Evolutionary conservation across 352 stramenopile genomes (phyloP).

Genomic region (Pilasporangium apinafurcum): DNA sequence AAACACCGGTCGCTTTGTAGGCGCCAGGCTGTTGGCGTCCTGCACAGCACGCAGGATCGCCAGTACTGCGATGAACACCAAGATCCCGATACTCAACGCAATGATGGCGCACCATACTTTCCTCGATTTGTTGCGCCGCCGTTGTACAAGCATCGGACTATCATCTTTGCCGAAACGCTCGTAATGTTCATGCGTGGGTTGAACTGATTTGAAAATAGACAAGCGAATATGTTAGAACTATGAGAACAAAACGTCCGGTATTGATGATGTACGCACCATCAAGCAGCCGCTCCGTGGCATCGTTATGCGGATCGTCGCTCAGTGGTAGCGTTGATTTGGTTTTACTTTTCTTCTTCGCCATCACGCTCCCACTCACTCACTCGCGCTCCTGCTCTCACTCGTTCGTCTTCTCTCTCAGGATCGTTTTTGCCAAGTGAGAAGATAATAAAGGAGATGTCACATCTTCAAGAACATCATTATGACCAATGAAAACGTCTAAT

Average conservation of each 20-base stretch:
- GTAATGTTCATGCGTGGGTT: slow-evolving; percentile 2
- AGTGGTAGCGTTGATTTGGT: slow-evolving; percentile 25
- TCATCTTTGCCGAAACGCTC: slow-evolving; percentile 24
- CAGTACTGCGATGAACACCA: slow-evolving; percentile 76
- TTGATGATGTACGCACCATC: slow-evolving; percentile 14
- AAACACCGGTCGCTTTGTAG: slow-evolving; percentile 65
- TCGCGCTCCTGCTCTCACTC: slow-evolving; percentile 25
- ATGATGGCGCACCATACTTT: slow-evolving; percentile 84
- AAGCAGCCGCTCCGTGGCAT: slow-evolving; percentile 41
- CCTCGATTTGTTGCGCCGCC: slow-evolving; percentile 56
- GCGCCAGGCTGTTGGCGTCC: slow-evolving; percentile 64
- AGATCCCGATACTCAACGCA: slow-evolving; percentile 60
- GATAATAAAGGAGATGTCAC: background rate
- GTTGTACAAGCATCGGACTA: slow-evolving; percentile 30
- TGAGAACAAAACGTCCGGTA: background rate
- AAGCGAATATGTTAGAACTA: background rate
- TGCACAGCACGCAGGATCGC: slow-evolving; percentile 79
- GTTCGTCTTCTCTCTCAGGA: slow-evolving; percentile 10
- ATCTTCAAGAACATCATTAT: slow-evolving; percentile 19
- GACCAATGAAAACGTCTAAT: slow-evolving; percentile 11
- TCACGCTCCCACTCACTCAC: slow-evolving; percentile 42
- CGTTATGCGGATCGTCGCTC: slow-evolving; percentile 29
- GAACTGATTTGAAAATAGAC: background rate
- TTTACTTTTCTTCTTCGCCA: slow-evolving; percentile 64
- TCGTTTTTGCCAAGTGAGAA: slow-evolving; percentile 6